Evolutionary conservation across 2,329 filamentous ascomycete genomes (phyloP), one percentile per base, ranked within the genome.

Genomic region (Cyclaneusma minus): DNA sequence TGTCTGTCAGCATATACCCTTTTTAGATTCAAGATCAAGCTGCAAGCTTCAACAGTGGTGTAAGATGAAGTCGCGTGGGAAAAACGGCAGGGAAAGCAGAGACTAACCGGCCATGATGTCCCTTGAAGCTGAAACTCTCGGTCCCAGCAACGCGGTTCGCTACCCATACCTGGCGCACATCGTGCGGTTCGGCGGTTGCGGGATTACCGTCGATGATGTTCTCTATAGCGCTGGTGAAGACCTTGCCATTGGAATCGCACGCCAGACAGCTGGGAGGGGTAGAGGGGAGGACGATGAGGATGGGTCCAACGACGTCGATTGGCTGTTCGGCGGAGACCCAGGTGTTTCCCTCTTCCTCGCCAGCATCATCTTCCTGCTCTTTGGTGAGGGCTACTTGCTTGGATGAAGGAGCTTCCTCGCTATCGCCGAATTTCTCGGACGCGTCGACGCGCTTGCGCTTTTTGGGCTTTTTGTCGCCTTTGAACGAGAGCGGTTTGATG

Each of bases 111-210:
- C 84, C 85, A 52, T 94, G 81, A 41, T 87, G 79, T 0, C 83
- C 82, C 54, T 93, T 94, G 51, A 98, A 80, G 31, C 79, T 78
- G 40, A 82, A 76, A 17, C 66, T 64, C 36, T 91, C 81, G 2
- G 79, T 87, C 3, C 87, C 87, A 1, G 76, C 68, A 8, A 94
- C 75, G 38, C 67, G 68, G 40, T 79, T 92, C 33, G 81, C 83
- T 37, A 95, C 70, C 81, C 87, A 98, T 10, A 98, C 89, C 56
- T 94, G 85, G 33, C 87, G 64, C 33, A 95, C 85, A 49, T 95
- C 85, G 51, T 94, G 85, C 25, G 89, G 89, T 54, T 98, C 89
- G 6, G 87, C 83, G 4, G 73, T 93, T n/a, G 64, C 51, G 3
- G 81, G 68, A 46, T 92, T 78, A 14, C 62, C 72, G 30, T 94